Conservation (phyloP, 2,329 filamentous ascomycete genomes). For the Plenodomus biglobosus region DNA sequence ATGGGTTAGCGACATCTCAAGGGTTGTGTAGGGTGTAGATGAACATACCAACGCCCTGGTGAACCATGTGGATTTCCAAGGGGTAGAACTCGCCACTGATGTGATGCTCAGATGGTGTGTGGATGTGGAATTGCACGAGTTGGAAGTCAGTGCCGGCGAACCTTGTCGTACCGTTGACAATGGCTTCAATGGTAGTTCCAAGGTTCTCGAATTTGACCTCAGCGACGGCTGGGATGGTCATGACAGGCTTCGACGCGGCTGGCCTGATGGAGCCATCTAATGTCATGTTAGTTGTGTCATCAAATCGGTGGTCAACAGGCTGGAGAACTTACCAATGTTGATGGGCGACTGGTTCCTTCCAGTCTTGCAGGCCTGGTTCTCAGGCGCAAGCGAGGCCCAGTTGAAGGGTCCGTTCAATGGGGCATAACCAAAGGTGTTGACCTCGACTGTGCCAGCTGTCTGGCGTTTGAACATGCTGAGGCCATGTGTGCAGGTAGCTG, state of each 20-base stretch:
- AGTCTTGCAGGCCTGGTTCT: conserved; percentile 52
- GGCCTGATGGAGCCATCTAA: conserved; percentile 37
- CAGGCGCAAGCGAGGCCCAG: conserved; percentile 52
- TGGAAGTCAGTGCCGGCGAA: conserved; percentile 47
- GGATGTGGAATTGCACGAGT: conserved; percentile 62
- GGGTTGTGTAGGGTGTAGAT: neutral
- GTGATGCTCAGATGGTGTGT: conserved; percentile 62
- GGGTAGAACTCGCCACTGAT: conserved; percentile 52
- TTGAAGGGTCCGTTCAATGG: conserved; percentile 53
- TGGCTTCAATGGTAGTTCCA: conserved; percentile 59
- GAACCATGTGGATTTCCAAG: conserved; percentile 62
- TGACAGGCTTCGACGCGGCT: conserved; percentile 28
- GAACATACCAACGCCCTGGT: conserved; percentile 49
- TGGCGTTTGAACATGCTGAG: conserved; percentile 43
- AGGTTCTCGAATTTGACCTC: conserved; percentile 58
- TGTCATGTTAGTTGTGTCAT: conserved; percentile 7
- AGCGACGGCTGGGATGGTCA: conserved; percentile 47
- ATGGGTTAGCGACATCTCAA: neutral
- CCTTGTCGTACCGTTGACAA: conserved; percentile 54
- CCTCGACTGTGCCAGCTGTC: conserved; percentile 26
- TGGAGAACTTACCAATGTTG: conserved; percentile 47
- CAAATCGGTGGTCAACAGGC: no score
- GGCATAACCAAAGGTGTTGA: conserved; percentile 49
- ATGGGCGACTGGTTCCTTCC: conserved; percentile 60
- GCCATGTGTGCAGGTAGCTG: conserved; percentile 48